Base-by-base conservation (phyloP, 2,329 filamentous ascomycete species). In the Ophioceras dolichostomum region DNA sequence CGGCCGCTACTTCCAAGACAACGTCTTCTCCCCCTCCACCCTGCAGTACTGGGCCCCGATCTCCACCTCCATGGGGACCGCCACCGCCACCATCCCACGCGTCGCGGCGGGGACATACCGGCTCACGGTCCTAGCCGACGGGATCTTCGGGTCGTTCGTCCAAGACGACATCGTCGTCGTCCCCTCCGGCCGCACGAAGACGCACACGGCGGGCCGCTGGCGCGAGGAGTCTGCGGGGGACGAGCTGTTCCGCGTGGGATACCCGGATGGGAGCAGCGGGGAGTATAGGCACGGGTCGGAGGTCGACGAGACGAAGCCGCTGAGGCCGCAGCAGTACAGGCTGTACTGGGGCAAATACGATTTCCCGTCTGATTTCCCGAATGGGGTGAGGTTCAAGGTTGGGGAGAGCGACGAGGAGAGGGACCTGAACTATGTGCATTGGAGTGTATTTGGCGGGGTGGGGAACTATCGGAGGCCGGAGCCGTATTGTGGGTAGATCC, bases 401-500 rank as follows among this genome's bases (percentile, higher is more conserved):
- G 73, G 74, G 9, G 53, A 65, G 47, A 67, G 64, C 41, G 53
- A 70, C 19, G 59, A 58, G 14, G 55, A 54, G 0, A 50, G 55
- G 10, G 70, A 76, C 45, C 59, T 76, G 41, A 80, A 80, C 52
- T 78, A 78, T 39, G 68, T 79, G 4, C 76, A 80, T 49, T 80
- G 75, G 76, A 70, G 67, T 39, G 72, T 75, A 8, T 79, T 76
- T 45, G 73, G 74, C 1, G 68, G 70, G 5, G 57, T 68, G 20
- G 69, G 59, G 1, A 68, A 75, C 50, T 63, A 52, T 12, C 37
- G 60, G 4, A 59, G 69, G 1, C 52, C 59, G 1, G 54, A 62
- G 32, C 52, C 61, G 5, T 64, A 66, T 35, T 55, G 58, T 30
- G 56, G 62, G 16, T 62, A 62, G 17, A 26, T 12, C 22, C 7